Percentiles rank a stretch among this genome's conserved stretches.
Evolutionary conservation across 2,329 filamentous ascomycete species (phyloP).

Genomic region (Aspergillus sp.): DNA sequence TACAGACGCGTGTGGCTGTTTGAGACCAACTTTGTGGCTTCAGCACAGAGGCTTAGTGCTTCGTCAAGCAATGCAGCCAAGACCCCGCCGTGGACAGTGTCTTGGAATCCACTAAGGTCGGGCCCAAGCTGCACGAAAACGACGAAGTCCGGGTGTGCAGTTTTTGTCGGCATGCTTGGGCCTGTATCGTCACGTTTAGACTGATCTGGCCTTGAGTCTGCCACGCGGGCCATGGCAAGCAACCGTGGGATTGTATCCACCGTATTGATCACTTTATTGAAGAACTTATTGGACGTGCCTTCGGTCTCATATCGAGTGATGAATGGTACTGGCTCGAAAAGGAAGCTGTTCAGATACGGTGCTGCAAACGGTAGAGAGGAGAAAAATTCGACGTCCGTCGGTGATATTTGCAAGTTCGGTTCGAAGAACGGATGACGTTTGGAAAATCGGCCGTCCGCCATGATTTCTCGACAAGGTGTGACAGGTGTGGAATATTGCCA

Average conservation of each 20-base stretch:
- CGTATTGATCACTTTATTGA: conserved; percentile 12
- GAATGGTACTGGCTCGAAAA: conserved; percentile 7
- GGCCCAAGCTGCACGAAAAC: conserved; percentile 10
- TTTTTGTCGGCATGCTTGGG: background rate
- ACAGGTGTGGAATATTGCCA: background rate
- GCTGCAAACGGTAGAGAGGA: conserved; percentile 1
- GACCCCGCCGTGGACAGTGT: conserved; percentile 12
- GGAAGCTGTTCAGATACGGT: conserved; percentile 1
- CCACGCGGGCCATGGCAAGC: conserved; percentile 8
- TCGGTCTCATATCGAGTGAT: conserved; percentile 6
- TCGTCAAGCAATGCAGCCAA: conserved; percentile 15
- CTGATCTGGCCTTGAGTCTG: background rate
- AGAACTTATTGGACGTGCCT: conserved; percentile 12
- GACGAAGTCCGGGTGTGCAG: conserved; percentile 6
- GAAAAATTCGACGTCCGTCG: conserved; percentile 6
- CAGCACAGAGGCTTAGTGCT: conserved; percentile 9
- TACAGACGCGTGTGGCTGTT: conserved; percentile 2
- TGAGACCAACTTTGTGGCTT: conserved; percentile 3
- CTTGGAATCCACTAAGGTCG: conserved; percentile 9
- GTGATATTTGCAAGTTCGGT: conserved; percentile 2
- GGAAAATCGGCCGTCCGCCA: background rate
- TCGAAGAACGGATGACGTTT: conserved; percentile 4
- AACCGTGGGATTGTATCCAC: conserved; percentile 12
- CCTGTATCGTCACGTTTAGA: no score
- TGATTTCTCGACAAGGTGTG: background rate